Evolutionary conservation across 805 yeast genomes (phyloP), one percentile per base, ranked within the genome.

Genomic region (Candida krabiensis): DNA sequence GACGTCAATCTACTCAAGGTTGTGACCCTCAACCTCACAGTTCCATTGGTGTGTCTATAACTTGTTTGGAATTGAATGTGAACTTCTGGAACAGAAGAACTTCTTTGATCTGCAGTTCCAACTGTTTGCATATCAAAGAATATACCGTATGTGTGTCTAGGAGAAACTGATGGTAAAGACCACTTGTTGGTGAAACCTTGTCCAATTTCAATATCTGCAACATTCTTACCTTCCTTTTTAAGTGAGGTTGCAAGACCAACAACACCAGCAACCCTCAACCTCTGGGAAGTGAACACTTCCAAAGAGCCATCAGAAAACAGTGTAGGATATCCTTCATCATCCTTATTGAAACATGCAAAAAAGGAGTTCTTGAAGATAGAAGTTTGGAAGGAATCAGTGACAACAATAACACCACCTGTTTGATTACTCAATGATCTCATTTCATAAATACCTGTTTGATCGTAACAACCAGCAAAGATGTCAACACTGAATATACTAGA

Each of bases 11-110:
- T 71, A 40, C 71, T 69, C 42, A 93, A 73, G 0, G 98, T 93
- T 16, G 99, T 91, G 24, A 93, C 97, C 53, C 97, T 79, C 43
- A 87, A 70, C 56, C 97, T 77, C 58, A 78, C 84, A 9, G 91
- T 76, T 41, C 99, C 99, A 19, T 90, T 82, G n/a, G 96, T 76
- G 66, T 93, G 98, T 69, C 93, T 95, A 66, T 93, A 93, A 53
- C 82, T 83, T 16, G 97, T 93, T 49, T 88, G 76, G 66, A 83
- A 91, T 67, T 93, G 99, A 28, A 64, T 63, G 34, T 60, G 60
- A 28, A 63, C 67, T 39, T 63, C 69, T 19, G 59, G 61, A 28
- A 60, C 68, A 15, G 59, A 57, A 2, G 63, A 52, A 29, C 46
- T 46, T 46, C 66, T 60, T 52, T 69, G 75, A 27, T 72, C 74